These are phyloP conservation scores for Prunus fruticosa DNA, from an alignment of 306 rosid genomes.

Conservation along the genomic window DNA sequence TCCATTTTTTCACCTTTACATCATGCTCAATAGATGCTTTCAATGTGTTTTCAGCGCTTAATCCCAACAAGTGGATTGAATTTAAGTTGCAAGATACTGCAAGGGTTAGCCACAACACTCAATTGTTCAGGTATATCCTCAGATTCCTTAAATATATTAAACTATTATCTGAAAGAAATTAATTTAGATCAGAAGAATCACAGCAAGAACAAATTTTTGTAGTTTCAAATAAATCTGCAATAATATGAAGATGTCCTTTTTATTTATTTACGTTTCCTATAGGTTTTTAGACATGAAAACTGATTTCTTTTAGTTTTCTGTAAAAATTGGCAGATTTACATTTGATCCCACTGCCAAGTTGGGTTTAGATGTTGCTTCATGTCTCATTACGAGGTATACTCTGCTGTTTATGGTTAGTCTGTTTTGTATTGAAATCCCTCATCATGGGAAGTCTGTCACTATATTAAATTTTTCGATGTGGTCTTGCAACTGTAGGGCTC, in stretches of 20 bases:
- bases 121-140: slow-evolving; percentile 67
- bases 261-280: no score
- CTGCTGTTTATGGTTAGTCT: neutral
- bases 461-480: slow-evolving; percentile 3
- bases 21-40: slow-evolving; percentile 4
- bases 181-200: neutral
- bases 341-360: slow-evolving; percentile 69
- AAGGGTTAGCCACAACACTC: slow-evolving; percentile 78
- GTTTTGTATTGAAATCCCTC: neutral
- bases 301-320: slow-evolving; percentile 6
- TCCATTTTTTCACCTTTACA: neutral
- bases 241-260: neutral
- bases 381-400: slow-evolving; percentile 73
- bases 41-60: slow-evolving; percentile 54
- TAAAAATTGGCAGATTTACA: slow-evolving; percentile 61
- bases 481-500: slow-evolving; percentile 55
- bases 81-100: slow-evolving; percentile 93
- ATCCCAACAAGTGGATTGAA: slow-evolving; percentile 67
- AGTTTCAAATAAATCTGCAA: neutral
- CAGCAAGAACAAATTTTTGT: neutral
- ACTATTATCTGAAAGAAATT: neutral
- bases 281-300: neutral
- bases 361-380: slow-evolving; percentile 85
- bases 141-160: neutral
- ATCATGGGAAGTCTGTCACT: neutral